Conservation (phyloP, 2,329 filamentous ascomycete genomes). For the Penicillium oxalicum region DNA sequence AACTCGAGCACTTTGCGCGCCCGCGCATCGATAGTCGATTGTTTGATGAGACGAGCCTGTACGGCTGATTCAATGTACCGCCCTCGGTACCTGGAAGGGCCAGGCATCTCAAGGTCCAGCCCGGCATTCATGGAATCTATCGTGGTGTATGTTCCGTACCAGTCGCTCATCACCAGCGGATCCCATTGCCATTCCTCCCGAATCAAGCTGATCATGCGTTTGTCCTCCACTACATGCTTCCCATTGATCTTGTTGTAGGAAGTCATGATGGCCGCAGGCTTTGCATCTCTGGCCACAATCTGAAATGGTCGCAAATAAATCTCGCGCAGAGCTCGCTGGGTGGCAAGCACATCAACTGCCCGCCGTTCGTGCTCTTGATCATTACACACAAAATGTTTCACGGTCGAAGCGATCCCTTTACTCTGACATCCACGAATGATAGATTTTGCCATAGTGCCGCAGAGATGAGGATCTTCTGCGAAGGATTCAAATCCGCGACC, state of each 20-base stretch:
- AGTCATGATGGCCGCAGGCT: constrained; percentile 52
- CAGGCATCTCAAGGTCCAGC: constrained; percentile 42
- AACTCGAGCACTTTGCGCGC: constrained; percentile 51
- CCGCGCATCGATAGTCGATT: constrained; percentile 52
- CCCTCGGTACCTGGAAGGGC: constrained; percentile 35
- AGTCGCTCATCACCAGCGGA: constrained; percentile 43
- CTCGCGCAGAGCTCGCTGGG: constrained; percentile 52
- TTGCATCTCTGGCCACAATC: constrained; percentile 50
- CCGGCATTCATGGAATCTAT: constrained; percentile 37
- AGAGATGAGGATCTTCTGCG: constrained; percentile 23
- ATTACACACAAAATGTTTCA: constrained; percentile 57
- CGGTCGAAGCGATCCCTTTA: constrained; percentile 64
- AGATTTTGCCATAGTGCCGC: constrained; percentile 15
- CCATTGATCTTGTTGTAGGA: constrained; percentile 54
- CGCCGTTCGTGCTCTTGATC: constrained; percentile 41
- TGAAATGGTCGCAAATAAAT: constrained; percentile 60
- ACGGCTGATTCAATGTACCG: constrained; percentile 33
- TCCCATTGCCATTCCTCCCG: constrained; percentile 41
- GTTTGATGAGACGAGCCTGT: constrained; percentile 39
- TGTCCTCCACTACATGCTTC: constrained; percentile 37
- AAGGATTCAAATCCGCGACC: constrained; percentile 26
- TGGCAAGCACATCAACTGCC: constrained; percentile 36
- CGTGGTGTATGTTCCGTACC: constrained; percentile 40
- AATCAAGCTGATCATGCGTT: constrained; percentile 36
- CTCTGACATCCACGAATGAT: constrained; percentile 61